Percentiles rank a stretch among this genome's conserved stretches.
These are phyloP conservation scores for Monosporascus ibericus DNA, from an alignment of 2,329 filamentous ascomycete genomes.

Conservation along the genomic window DNA sequence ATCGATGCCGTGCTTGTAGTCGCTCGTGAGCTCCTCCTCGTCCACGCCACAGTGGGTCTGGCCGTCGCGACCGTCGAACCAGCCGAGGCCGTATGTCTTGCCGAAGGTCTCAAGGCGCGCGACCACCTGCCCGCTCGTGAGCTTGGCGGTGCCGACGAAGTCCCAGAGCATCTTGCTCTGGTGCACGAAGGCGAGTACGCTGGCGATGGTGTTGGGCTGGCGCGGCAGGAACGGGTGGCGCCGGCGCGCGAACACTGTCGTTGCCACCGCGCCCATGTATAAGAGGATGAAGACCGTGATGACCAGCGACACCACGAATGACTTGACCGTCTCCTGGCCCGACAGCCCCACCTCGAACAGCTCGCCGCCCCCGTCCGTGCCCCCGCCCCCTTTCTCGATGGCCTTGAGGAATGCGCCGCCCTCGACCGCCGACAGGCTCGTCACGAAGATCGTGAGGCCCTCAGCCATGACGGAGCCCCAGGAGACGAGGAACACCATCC, in stretches of 20 bases:
- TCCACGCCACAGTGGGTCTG: constrained; percentile 72
- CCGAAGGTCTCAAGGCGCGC: constrained; percentile 50
- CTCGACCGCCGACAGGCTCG: constrained; percentile 58
- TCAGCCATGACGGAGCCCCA: constrained; percentile 68
- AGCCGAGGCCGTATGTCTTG: constrained; percentile 69
- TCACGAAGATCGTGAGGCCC: constrained; percentile 63
- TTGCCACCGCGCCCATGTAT: constrained; percentile 56
- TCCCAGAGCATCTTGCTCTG: constrained; percentile 74
- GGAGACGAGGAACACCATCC: constrained; percentile 61
- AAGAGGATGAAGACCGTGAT: constrained; percentile 59
- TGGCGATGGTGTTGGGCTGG: constrained; percentile 73
- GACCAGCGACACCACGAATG: constrained; percentile 60
- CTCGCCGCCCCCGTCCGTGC: constrained; percentile 12
- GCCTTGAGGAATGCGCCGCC: constrained; percentile 52
- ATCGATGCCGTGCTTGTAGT: constrained; percentile 59
- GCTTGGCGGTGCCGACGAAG: constrained; percentile 64
- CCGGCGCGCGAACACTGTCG: constrained; percentile 54
- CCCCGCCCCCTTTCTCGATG: constrained; percentile 6
- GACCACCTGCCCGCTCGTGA: constrained; percentile 57
- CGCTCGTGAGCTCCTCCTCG: constrained; percentile 62
- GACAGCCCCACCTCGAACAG: constrained; percentile 28
- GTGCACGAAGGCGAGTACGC: constrained; percentile 70
- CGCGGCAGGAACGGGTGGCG: constrained; percentile 67
- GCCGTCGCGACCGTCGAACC: constrained; percentile 69
- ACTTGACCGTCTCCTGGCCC: constrained; percentile 54